phyloP scores from a whole-genome alignment of 495 filamentous ascomycete species.

The Aspergillus cavernicola region DNA sequence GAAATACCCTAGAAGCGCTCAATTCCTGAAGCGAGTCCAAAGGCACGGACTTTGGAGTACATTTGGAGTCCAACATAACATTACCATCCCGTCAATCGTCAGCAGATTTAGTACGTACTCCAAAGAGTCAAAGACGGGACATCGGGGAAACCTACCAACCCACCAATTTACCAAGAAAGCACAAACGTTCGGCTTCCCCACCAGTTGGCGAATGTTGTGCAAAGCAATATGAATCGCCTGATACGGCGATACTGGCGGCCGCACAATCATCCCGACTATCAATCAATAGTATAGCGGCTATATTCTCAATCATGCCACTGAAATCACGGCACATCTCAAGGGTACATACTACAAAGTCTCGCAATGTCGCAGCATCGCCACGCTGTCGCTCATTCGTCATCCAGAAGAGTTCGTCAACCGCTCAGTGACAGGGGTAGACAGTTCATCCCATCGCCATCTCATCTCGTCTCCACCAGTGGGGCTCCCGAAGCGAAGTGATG shows the following conservation, averaged over 20 bases:
- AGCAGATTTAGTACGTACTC: no score
- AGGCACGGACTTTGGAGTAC: no score
- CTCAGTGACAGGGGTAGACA: conserved; percentile 9
- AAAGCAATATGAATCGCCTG: no score
- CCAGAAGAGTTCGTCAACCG: background rate
- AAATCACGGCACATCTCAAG: background rate
- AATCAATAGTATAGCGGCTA: background rate
- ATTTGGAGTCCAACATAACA: no score
- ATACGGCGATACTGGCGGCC: background rate
- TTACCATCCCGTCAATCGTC: no score
- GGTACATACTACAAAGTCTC: background rate
- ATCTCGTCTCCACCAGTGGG: conserved; percentile 3
- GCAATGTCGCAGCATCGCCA: background rate
- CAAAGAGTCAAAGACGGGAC: no score
- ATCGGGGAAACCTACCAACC: no score
- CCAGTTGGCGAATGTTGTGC: no score
- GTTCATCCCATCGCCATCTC: background rate
- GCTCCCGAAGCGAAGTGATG: conserved; percentile 6
- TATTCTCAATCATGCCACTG: background rate
- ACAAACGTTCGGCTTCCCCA: no score
- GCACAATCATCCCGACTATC: background rate
- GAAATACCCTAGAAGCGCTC: background rate
- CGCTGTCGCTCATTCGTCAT: background rate
- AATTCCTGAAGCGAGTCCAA: no score
- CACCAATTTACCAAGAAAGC: no score